Evolutionary conservation across 2,329 filamentous ascomycete genomes (phyloP).

Genomic region (Leptodontidium sp.): DNA sequence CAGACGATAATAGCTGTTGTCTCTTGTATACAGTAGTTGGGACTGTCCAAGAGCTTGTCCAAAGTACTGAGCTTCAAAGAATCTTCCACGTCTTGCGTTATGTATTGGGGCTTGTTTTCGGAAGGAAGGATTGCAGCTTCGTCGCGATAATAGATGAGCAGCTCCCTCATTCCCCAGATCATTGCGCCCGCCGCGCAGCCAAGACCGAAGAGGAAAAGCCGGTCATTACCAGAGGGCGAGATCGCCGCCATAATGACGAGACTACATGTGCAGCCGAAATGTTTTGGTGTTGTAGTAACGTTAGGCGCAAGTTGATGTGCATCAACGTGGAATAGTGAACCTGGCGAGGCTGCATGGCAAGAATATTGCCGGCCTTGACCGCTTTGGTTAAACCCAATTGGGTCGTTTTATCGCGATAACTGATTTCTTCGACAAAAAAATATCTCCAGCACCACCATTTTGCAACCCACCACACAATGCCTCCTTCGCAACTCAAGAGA

Average conservation of each 20-base stretch:
- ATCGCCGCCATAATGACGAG: constrained; percentile 43
- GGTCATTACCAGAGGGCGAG: constrained; percentile 41
- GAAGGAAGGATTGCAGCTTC: constrained; percentile 71
- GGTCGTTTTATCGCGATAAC: constrained; percentile 36
- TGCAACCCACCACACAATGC: constrained; percentile 64
- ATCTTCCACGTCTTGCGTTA: constrained; percentile 79
- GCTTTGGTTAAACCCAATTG: constrained; percentile 11
- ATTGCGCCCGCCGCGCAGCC: constrained; percentile 65
- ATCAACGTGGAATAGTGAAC: neutral
- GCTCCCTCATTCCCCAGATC: constrained; percentile 62
- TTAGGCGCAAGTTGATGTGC: neutral
- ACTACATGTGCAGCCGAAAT: constrained; percentile 34
- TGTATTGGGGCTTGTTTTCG: constrained; percentile 74
- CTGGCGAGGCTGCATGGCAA: neutral
- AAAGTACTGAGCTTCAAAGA: constrained; percentile 72
- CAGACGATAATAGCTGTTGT: constrained; percentile 68
- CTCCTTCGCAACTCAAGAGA: constrained; percentile 95
- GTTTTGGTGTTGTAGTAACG: neutral
- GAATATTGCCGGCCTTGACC: constrained; percentile 16
- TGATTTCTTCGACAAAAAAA: constrained; percentile 33
- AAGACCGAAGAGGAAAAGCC: constrained; percentile 41
- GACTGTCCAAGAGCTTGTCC: constrained; percentile 71
- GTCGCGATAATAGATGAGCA: constrained; percentile 67
- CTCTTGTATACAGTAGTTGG: constrained; percentile 76
- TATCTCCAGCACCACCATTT: constrained; percentile 29